These are phyloP conservation scores for Podospora fimiseda DNA, from an alignment of 495 filamentous ascomycete species.

Conservation along the genomic window DNA sequence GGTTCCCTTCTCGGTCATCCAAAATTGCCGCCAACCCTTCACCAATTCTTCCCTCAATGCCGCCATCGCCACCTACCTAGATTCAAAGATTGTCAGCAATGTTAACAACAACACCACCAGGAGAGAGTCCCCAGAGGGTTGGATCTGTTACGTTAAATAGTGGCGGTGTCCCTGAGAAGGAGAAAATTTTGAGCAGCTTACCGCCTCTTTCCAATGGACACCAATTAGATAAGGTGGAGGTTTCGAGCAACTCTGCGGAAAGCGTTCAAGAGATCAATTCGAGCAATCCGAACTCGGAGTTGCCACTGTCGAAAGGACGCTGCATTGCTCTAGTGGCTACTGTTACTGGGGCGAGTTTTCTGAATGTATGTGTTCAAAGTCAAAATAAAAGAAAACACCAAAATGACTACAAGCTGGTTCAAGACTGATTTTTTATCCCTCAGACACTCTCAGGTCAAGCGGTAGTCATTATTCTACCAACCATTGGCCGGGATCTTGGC, in stretches of 20 bases:
- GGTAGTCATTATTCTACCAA: conserved; percentile 56
- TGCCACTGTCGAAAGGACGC: conserved; percentile 40
- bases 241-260: background rate
- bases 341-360: conserved; percentile 48
- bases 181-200: background rate
- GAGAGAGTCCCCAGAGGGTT: background rate
- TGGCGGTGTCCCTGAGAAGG: background rate
- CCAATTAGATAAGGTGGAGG: background rate
- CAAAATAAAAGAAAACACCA: background rate
- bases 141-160: background rate
- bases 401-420: background rate
- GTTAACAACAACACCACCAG: background rate
- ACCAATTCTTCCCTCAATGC: background rate
- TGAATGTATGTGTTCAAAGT: conserved; percentile 39
- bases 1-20: background rate
- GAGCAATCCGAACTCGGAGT: conserved; percentile 14
- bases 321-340: conserved; percentile 44
- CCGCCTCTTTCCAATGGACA: too few species aligned
- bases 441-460: conserved; percentile 56
- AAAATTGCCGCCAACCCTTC: background rate
- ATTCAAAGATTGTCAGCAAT: background rate
- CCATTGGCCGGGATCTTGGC: conserved; percentile 45
- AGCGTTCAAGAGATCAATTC: background rate
- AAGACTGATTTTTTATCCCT: background rate
- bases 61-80: background rate